A percentile compares a stretch with the other conserved stretches of the same genome.
These are phyloP conservation scores for Russula virescens DNA, from an alignment of 768 basidiomycete genomes.

Conservation along the genomic window DNA sequence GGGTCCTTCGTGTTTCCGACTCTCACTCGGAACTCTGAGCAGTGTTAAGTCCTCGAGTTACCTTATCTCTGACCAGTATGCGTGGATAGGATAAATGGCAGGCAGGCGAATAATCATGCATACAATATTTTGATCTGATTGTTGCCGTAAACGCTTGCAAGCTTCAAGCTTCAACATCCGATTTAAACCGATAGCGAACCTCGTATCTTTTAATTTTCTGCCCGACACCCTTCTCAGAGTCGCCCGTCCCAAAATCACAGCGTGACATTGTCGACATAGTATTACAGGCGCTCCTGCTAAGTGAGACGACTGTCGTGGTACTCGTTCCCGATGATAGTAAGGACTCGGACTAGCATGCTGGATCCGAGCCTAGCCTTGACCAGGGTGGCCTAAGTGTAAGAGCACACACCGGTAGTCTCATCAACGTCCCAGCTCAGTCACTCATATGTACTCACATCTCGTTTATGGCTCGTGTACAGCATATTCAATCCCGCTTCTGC, in stretches of 20 bases:
- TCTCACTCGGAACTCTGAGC: constrained; percentile 10
- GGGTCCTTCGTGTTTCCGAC: constrained; percentile 53
- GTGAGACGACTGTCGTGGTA: constrained; percentile 15
- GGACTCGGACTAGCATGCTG: too few species aligned
- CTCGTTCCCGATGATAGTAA: constrained; percentile 8
- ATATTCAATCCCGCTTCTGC: too few species aligned
- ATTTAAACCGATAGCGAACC: background rate
- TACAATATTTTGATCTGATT: background rate
- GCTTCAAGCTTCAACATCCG: background rate
- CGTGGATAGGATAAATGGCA: too few species aligned
- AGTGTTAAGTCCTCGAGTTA: too few species aligned
- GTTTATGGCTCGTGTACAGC: too few species aligned
- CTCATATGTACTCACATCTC: too few species aligned
- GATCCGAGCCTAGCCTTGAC: too few species aligned
- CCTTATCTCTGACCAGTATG: too few species aligned
- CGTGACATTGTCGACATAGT: background rate
- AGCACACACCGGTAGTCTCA: too few species aligned
- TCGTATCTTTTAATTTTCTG: background rate
- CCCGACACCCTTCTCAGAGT: constrained; percentile 5
- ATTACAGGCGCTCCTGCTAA: background rate
- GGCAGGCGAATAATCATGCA: background rate
- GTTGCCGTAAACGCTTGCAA: too few species aligned
- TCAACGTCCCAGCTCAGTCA: too few species aligned
- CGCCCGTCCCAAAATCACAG: background rate
- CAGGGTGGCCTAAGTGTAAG: too few species aligned